A percentile compares a stretch with the other conserved stretches of the same genome.
These are phyloP conservation scores for Mesembryanthemum crystallinum DNA, from an alignment of 148 eudicot species.

Conservation along the genomic window DNA sequence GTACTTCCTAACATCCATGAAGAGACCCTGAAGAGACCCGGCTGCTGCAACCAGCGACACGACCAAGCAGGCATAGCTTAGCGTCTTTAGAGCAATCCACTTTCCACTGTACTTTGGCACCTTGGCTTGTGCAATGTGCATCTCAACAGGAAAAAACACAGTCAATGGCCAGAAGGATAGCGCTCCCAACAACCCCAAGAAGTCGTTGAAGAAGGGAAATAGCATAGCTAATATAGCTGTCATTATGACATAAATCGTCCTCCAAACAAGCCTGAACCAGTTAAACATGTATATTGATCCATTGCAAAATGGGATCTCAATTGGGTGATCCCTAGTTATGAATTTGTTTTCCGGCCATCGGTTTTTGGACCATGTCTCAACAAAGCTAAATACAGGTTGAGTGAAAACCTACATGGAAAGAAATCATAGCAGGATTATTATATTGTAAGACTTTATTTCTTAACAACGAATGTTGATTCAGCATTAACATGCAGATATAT, in stretches of 20 bases:
- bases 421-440: background rate
- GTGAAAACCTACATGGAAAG: constrained; percentile 49
- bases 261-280: constrained; percentile 75
- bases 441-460: too few species aligned
- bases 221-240: constrained; percentile 70
- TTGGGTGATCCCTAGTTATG: constrained; percentile 50
- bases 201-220: constrained; percentile 88
- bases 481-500: background rate
- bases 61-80: constrained; percentile 55
- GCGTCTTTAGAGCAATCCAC: constrained; percentile 60
- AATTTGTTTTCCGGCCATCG: constrained; percentile 65
- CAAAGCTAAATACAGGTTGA: constrained; percentile 69
- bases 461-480: background rate
- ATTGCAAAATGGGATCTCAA: constrained; percentile 37
- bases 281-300: constrained; percentile 51
- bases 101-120: constrained; percentile 54
- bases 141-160: constrained; percentile 73
- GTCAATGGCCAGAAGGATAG: constrained; percentile 73
- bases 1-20: constrained; percentile 38
- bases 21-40: constrained; percentile 71
- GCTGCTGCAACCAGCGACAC: constrained; percentile 69
- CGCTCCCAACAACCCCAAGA: constrained; percentile 79
- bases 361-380: constrained; percentile 39
- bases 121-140: constrained; percentile 64
- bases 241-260: constrained; percentile 62